Percentiles rank a stretch among this genome's conserved stretches.
These are phyloP conservation scores for Paramecium sonneborni DNA, from an alignment of 73 alveolate species.

Conservation along the genomic window DNA sequence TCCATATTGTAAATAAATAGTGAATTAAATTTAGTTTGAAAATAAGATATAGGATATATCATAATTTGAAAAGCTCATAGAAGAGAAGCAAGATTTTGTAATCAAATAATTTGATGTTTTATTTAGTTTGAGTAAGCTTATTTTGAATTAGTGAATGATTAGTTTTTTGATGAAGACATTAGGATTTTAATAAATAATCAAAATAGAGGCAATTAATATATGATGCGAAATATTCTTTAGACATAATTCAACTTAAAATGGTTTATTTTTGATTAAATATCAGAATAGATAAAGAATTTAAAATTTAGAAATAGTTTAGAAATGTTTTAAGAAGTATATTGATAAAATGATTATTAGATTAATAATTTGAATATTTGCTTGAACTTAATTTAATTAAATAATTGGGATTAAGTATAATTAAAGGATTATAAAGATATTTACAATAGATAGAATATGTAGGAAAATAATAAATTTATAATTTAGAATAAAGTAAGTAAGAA, in stretches of 20 bases:
- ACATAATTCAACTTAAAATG: neutral
- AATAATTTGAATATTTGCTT: neutral
- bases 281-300: neutral
- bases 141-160: slow-evolving; percentile 2
- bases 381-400: neutral
- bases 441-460: neutral
- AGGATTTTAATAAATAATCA: neutral
- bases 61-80: neutral
- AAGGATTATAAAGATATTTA: neutral
- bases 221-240: neutral
- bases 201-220: neutral
- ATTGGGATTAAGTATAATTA: neutral
- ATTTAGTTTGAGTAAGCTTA: slow-evolving; percentile 37
- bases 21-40: neutral
- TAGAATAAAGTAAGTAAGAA: neutral
- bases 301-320: neutral
- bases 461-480: neutral
- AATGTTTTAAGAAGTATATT: neutral
- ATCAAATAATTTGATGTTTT: neutral
- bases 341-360: neutral
- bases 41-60: neutral
- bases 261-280: slow-evolving; percentile 13
- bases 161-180: slow-evolving; percentile 14
- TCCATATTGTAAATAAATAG: slow-evolving; percentile 28
- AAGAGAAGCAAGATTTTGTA: neutral